Percentiles rank a stretch among this genome's conserved stretches.
phyloP scores from a whole-genome alignment of 805 yeast genomes.

The Spathaspora hagerdaliae region DNA sequence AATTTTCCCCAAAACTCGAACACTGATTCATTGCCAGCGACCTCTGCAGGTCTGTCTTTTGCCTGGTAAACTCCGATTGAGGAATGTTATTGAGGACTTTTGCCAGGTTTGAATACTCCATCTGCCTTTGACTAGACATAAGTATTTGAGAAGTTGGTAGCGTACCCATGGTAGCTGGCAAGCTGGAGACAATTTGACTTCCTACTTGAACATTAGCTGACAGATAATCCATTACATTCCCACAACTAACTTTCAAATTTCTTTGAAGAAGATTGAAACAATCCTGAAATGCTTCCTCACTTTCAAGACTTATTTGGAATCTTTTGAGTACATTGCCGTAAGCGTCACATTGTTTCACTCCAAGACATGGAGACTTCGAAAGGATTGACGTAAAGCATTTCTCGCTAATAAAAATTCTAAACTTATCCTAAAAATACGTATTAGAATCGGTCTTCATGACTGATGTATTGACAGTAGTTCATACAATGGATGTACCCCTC shows the following conservation, averaged over 20 bases:
- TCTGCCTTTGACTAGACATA: background rate
- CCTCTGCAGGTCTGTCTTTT: background rate
- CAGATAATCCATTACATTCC: background rate
- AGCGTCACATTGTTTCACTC: conserved; percentile 20
- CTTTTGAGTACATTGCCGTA: conserved; percentile 18
- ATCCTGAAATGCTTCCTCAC: conserved; percentile 9
- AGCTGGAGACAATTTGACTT: background rate
- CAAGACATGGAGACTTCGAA: conserved; percentile 23
- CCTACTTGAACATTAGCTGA: background rate
- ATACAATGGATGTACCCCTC: conserved; percentile 18
- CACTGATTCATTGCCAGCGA: background rate
- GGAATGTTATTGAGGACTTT: background rate
- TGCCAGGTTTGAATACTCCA: background rate
- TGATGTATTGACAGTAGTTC: conserved; percentile 1
- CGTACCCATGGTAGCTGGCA: background rate
- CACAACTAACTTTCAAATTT: background rate
- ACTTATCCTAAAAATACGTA: conserved; percentile 1
- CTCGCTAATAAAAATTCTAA: background rate
- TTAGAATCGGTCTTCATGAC: background rate
- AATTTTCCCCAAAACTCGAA: too few relatives aligned
- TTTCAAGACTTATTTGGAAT: conserved; percentile 24
- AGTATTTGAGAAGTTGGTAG: background rate
- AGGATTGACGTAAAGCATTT: conserved; percentile 13
- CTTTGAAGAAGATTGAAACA: conserved; percentile 5
- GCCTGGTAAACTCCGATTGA: too few relatives aligned